These are phyloP conservation scores for Oenanthe sinensis DNA, from an alignment of 129 eudicot genomes.

Conservation along the genomic window DNA sequence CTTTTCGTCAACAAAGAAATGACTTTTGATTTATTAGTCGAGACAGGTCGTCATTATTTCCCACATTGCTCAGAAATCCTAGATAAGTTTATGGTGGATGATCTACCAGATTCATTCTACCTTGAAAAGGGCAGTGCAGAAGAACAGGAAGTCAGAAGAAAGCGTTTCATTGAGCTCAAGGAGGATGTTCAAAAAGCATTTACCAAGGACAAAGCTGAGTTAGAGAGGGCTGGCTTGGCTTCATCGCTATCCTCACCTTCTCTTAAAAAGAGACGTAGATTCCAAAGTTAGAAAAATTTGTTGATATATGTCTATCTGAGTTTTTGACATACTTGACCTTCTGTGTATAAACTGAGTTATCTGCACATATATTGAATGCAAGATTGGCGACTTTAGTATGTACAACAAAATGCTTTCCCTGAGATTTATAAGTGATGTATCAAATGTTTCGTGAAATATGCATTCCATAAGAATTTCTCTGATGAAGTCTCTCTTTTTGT, in stretches of 20 bases:
- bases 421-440: not conserved
- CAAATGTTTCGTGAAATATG: no score
- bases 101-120: constrained; percentile 20
- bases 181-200: constrained; percentile 30
- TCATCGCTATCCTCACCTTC: constrained; percentile 19
- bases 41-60: constrained; percentile 27
- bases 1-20: not conserved
- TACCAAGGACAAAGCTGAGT: constrained; percentile 29
- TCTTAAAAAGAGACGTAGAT: not conserved
- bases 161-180: constrained; percentile 24
- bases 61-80: constrained; percentile 34
- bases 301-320: not conserved
- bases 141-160: constrained; percentile 18
- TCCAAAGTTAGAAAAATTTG: constrained; percentile 9
- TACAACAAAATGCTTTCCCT: not conserved
- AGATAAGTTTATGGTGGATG: constrained; percentile 33
- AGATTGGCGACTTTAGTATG: not conserved
- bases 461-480: no score
- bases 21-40: constrained; percentile 17
- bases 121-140: constrained; percentile 28
- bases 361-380: not conserved
- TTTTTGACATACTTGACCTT: not conserved
- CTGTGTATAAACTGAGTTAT: not conserved
- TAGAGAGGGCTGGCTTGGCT: constrained; percentile 10
- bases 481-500: no score